Evolutionary conservation across 129 eudicot genomes (phyloP).

Genomic region (Solidago caesia): DNA sequence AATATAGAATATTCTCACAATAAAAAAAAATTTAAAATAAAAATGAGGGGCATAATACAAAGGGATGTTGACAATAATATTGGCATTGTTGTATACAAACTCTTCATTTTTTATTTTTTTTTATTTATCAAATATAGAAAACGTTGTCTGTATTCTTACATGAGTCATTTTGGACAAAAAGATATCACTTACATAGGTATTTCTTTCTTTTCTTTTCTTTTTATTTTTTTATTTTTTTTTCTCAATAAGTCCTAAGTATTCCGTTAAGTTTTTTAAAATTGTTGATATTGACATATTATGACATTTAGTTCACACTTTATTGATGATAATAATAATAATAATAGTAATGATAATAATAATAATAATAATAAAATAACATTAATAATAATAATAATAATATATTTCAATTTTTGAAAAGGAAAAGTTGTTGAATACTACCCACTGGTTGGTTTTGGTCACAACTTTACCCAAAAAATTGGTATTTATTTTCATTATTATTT

Average conservation of each 20-base stretch:
- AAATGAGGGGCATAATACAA: neutral
- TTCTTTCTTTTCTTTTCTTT: no score
- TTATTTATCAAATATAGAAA: neutral
- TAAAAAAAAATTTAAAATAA: no score
- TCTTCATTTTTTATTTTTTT: neutral
- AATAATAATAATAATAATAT: neutral
- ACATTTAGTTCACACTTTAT: neutral
- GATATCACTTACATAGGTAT: neutral
- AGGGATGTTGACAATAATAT: neutral
- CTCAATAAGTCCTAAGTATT: no score
- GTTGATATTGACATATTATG: neutral
- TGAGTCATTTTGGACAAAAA: neutral
- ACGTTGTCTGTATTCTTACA: neutral
- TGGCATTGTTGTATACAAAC: neutral
- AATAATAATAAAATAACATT: neutral
- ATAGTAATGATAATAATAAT: neutral
- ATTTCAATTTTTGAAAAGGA: slow-evolving; percentile 22
- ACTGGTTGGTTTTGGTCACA: slow-evolving; percentile 27
- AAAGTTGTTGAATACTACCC: slow-evolving; percentile 24
- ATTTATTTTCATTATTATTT: slow-evolving; percentile 8
- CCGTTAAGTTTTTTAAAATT: neutral
- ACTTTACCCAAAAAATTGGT: slow-evolving; percentile 7
- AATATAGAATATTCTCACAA: no score
- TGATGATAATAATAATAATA: neutral
- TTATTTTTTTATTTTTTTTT: neutral